Conservation (phyloP, 2,329 filamentous ascomycete genomes). For the Stagonosporopsis vannaccii region DNA sequence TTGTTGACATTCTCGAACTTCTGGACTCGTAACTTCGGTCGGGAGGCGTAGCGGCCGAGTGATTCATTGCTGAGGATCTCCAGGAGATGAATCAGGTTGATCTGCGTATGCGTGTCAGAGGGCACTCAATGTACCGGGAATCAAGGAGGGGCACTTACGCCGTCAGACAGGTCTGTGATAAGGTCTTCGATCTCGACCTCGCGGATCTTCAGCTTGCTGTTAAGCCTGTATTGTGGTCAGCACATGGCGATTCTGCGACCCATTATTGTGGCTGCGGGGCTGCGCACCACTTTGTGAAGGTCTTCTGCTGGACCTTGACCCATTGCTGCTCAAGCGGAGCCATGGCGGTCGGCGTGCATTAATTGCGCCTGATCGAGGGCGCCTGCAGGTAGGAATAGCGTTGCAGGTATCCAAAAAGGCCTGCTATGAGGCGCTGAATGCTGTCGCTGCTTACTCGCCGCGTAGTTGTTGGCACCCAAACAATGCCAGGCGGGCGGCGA, state of each 20-base stretch:
- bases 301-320: slow-evolving; percentile 92
- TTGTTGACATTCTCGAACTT: slow-evolving; percentile 98
- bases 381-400: slow-evolving; percentile 36
- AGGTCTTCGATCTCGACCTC: slow-evolving; percentile 84
- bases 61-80: slow-evolving; percentile 95
- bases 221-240: slow-evolving; percentile 71
- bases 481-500: slow-evolving; percentile 40
- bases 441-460: slow-evolving; percentile 27
- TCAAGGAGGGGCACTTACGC: slow-evolving; percentile 66
- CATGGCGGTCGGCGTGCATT: slow-evolving; percentile 46
- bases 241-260: slow-evolving; percentile 17
- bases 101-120: slow-evolving; percentile 58
- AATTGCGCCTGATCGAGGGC: slow-evolving; percentile 21
- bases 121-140: slow-evolving; percentile 10
- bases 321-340: slow-evolving; percentile 67
- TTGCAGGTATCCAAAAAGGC: slow-evolving; percentile 17
- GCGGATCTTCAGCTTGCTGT: slow-evolving; percentile 87
- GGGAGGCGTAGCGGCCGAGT: slow-evolving; percentile 93
- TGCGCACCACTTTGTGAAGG: slow-evolving; percentile 93
- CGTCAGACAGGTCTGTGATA: slow-evolving; percentile 88
- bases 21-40: slow-evolving; percentile 94
- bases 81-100: slow-evolving; percentile 94
- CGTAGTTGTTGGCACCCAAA: slow-evolving; percentile 40
- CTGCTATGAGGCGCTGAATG: slow-evolving; percentile 1
- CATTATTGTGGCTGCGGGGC: slow-evolving; percentile 18